Evolutionary conservation across 129 eudicot species (phyloP), one percentile per base, ranked within the genome.

Genomic region (Tanacetum coccineum): DNA sequence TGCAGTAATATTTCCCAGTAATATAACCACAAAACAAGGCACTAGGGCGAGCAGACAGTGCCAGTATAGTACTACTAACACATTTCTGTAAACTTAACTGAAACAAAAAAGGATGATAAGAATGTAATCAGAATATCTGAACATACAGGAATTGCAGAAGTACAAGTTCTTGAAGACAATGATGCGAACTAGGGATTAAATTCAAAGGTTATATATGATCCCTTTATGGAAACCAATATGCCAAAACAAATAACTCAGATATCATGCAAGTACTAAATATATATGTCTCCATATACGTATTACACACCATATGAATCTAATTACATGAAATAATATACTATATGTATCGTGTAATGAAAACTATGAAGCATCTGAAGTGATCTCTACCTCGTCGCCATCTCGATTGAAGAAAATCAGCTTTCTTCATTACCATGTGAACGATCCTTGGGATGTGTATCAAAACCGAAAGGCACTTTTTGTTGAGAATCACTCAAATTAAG

Each of bases 401-500:
- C 20, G n/a, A 44, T 36, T 49, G 9, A 21, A 42, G 66, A 12
- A 22, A 12, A 51, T 62, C 70, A 74, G 18, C 68, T 62, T 58
- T 67, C 73, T 45, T 58, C 83, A 17, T 72, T 69, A 46, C 75
- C 78, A 51, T 75, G 84, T 26, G 67, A 53, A 60, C 60, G 72
- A 28, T 70, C 60, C 72, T 72, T 80, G 17, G 74, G 59, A 57
- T 78, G 70, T 17, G 62, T 71, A 71, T 78, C 73, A 65, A 73
- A 73, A 17, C 62, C 68, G 39, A 73, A 74, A 52, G 81, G 62
- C 28, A 13, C 59, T 74, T 76, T 83, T 53, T 82, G 78, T 39
- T 71, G 93, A 68, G 86, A 73, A 62, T 58, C 82, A 69, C 76
- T 74, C 66, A 65, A 32, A 66, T 74, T 76, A 80, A 78, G 72